Evolutionary conservation across 495 filamentous ascomycete genomes (phyloP).

Genomic region (Hapsidospora chrysogenum): DNA sequence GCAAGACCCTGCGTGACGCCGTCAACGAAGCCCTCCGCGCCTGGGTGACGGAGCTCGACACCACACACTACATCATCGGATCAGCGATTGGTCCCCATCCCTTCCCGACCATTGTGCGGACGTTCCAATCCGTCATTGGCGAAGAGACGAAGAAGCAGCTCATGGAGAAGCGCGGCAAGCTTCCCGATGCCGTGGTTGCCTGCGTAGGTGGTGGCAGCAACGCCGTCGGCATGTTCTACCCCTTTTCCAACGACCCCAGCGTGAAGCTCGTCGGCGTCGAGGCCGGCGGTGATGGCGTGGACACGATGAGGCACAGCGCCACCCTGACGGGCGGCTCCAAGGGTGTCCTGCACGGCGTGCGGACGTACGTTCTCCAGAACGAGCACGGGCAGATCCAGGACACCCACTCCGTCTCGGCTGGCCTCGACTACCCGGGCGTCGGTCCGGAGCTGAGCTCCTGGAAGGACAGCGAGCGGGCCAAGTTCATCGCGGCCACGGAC

Average conservation of each 20-base stretch:
- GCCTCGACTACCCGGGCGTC: slow-evolving; percentile 92
- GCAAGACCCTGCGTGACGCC: slow-evolving; percentile 74
- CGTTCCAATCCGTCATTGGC: slow-evolving; percentile 88
- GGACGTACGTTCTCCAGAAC: slow-evolving; percentile 89
- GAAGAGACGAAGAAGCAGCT: slow-evolving; percentile 87
- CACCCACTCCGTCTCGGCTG: slow-evolving; percentile 93
- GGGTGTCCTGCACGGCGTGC: slow-evolving; percentile 88
- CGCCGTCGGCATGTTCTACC: slow-evolving; percentile 90
- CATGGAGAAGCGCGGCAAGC: slow-evolving; percentile 58
- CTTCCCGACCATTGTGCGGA: slow-evolving; percentile 89
- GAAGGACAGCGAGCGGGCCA: slow-evolving; percentile 78
- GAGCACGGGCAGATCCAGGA: slow-evolving; percentile 82
- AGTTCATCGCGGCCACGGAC: slow-evolving; percentile 84
- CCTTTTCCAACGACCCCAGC: slow-evolving; percentile 67
- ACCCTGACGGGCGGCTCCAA: slow-evolving; percentile 77
- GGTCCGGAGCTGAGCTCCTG: slow-evolving; percentile 81
- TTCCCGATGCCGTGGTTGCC: slow-evolving; percentile 89
- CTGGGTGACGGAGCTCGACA: slow-evolving; percentile 72
- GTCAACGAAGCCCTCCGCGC: slow-evolving; percentile 86
- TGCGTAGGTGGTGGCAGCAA: slow-evolving; percentile 92
- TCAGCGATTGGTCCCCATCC: slow-evolving; percentile 90
- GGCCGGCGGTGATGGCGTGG: slow-evolving; percentile 88
- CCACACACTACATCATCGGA: slow-evolving; percentile 94
- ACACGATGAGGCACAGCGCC: slow-evolving; percentile 73
- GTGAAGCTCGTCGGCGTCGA: slow-evolving; percentile 90